Evolutionary conservation across 148 eudicot species (phyloP), one percentile per base, ranked within the genome.

Genomic region (Arctostaphylos glauca): DNA sequence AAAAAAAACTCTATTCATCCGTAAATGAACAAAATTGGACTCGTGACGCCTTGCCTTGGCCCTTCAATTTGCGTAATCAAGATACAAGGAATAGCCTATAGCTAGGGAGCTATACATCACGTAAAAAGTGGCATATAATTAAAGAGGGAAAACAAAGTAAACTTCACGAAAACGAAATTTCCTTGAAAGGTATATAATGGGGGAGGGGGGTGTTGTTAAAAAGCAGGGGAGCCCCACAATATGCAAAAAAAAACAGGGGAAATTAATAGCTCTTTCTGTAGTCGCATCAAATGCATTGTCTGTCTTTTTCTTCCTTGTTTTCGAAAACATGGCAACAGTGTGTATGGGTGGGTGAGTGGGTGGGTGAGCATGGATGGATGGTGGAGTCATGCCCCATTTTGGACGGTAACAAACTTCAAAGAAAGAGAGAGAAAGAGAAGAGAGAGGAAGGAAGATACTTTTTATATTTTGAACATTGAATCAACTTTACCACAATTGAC

Each of bases 281-380:
- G 38, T 64, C 70, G 70, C 41, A 64, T 64, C 70, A 64, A 64
- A 64, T 64, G 70, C 70, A 10, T 23, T n/a, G n/a, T n/a, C n/a
- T 64, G 41, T 64, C 70, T 64, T 14, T 64, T 64, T 64, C 70
- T 41, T 9, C 10, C 14, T 64, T 38, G 8, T 64, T 60, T 64
- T 12, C 13, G 23, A 9, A 64, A 23, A 23, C 70, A 64, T 64
- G 38, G 70, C 38, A 23, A 10, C 70, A 64, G 70, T 41, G 70
- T 9, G 43, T 41, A 41, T 23, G 70, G 70, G 25, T 4, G 19
- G 70, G 70, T 9, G 43, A 41, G 70, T 23, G 70, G 70, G 25
- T 4, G 19, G 38, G 14, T 3, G 60, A 19, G 66, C 66, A 59
- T 64, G 70, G 70, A 12, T 21, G 12, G 9, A 31, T 64, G 70